Percentiles rank a stretch among this genome's conserved stretches.
Evolutionary conservation across 2,329 filamentous ascomycete species (phyloP).

Genomic region (Fusarium tjaetaba): DNA sequence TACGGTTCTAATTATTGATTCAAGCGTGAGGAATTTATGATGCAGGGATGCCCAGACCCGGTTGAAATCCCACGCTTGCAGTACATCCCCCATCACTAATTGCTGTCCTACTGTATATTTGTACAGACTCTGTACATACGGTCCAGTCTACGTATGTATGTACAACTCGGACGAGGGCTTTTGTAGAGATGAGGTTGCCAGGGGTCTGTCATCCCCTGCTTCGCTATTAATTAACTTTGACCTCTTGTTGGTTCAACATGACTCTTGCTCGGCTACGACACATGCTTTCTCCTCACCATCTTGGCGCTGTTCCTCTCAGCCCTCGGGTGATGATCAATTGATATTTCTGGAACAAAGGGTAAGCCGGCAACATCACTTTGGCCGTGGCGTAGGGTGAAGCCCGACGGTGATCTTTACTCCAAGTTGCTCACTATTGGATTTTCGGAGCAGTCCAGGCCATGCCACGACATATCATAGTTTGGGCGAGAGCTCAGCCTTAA

Average conservation of each 20-base stretch:
- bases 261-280: conserved; percentile 2
- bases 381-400: neutral
- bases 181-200: conserved; percentile 28
- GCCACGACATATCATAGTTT: conserved; percentile 13
- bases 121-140: neutral
- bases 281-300: conserved; percentile 1
- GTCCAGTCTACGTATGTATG: neutral
- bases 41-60: conserved; percentile 25
- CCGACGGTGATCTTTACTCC: conserved; percentile 11
- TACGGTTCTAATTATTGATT: conserved; percentile 2
- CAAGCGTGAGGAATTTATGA: conserved; percentile 32
- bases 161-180: conserved; percentile 9
- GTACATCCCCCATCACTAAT: conserved; percentile 10
- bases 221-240: conserved; percentile 17
- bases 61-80: conserved; percentile 27
- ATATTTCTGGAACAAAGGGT: neutral
- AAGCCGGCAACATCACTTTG: neutral
- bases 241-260: conserved; percentile 5
- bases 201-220: conserved; percentile 19
- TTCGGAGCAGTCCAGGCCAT: conserved; percentile 20
- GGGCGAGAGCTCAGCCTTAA: neutral
- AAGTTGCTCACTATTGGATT: neutral
- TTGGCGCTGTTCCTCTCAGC: neutral
- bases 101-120: neutral
- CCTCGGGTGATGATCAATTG: neutral